Base-by-base conservation (phyloP, 2,329 filamentous ascomycete genomes). In the Pseudocercospora ulei region DNA sequence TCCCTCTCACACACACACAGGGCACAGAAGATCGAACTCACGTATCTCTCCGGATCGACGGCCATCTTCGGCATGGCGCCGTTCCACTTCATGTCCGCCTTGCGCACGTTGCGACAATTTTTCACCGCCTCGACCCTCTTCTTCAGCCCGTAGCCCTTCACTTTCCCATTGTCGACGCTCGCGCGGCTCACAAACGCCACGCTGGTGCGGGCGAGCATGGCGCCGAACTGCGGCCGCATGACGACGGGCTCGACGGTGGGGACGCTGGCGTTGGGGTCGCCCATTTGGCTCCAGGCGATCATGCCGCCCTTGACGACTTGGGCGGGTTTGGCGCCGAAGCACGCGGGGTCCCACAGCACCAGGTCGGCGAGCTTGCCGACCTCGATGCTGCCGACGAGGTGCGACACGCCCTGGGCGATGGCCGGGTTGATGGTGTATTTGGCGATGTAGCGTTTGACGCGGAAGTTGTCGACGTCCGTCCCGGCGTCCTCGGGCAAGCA, bases 361-460 rank as follows among this genome's bases (percentile, higher is more conserved):
- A 96, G 60, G 60, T 96, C 88, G 0, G 88, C 88, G 31, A 94
- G 63, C 65, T 94, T 95, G 35, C 86, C 87, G 0, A 85, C 75
- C 65, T 95, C 86, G 38, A 95, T 65, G 51, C 82, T 88, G 5
- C 88, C 88, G 46, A 96, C 75, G 2, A 93, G 55, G 59, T 95
- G 88, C 0, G 70, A 65, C 78, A 96, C 92, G 2, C 88, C 88
- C 62, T 96, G 88, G 0, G 87, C 78, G 46, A 95, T 70, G 7
- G 88, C 85, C 1, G 88, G 85, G 63, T 96, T 96, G 65, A 96
- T 78, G 13, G 88, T 96, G 62, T 95, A 95, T 66, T 96, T 96
- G 66, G 80, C 85, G 29, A 96, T 71, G 59, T 96, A 96, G 16
- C 88, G 67, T 68, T 92, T 94, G 4, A 93, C 88, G 25, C 88